phyloP scores from a whole-genome alignment of 768 basidiomycete species.

The Russula sp. region DNA sequence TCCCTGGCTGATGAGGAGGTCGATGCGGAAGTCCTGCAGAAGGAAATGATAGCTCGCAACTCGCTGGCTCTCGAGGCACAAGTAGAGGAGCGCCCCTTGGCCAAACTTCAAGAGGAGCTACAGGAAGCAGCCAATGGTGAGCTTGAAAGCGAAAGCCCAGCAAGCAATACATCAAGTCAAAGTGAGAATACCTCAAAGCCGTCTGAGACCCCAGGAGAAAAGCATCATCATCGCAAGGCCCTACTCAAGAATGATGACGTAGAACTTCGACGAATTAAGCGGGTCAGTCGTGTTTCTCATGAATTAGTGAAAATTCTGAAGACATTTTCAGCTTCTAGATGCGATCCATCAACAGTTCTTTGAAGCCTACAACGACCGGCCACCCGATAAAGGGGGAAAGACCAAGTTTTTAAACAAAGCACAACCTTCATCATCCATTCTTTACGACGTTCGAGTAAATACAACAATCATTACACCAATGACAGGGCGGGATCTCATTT shows the following conservation, averaged over 20 bases:
- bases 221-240: conserved; percentile 60
- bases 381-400: conserved; percentile 35
- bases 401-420: conserved; percentile 35
- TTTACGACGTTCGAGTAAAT: conserved; percentile 77
- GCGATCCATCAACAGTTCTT: conserved; percentile 81
- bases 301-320: conserved; percentile 3
- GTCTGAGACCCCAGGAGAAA: conserved; percentile 40
- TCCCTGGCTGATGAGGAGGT: conserved; percentile 36
- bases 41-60: conserved; percentile 64
- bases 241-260: conserved; percentile 83
- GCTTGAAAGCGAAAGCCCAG: conserved; percentile 4
- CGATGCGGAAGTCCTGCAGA: conserved; percentile 47
- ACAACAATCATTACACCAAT: neutral
- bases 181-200: conserved; percentile 14
- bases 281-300: conserved; percentile 46
- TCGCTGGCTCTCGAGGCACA: conserved; percentile 78
- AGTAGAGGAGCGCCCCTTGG: conserved; percentile 80
- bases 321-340: conserved; percentile 60
- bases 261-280: conserved; percentile 75
- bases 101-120: conserved; percentile 81
- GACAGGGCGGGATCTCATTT: neutral
- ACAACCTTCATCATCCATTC: conserved; percentile 31
- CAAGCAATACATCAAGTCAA: conserved; percentile 5
- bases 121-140: conserved; percentile 45
- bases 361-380: conserved; percentile 52